Conservation (phyloP, 768 basidiomycete genomes). For the Boletus pseudo-olivaceus region DNA sequence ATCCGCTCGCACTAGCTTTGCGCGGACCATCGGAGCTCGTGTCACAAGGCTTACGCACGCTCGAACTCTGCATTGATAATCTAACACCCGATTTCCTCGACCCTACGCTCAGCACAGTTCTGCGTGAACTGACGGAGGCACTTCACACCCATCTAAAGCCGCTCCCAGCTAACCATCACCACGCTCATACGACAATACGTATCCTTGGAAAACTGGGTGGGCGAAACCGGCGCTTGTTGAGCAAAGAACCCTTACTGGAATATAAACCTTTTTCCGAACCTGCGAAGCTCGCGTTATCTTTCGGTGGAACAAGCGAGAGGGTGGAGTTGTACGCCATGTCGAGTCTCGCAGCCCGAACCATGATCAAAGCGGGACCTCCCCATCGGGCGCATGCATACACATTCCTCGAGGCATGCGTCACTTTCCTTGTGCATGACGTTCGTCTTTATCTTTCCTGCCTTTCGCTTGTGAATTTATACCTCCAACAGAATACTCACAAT, state of each 20-base stretch:
- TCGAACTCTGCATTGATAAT: constrained; percentile 99
- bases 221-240: constrained; percentile 81
- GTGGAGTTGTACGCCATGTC: constrained; percentile 68
- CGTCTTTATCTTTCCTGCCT: neutral
- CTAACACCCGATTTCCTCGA: constrained; percentile 97
- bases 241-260: constrained; percentile 71
- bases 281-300: constrained; percentile 68
- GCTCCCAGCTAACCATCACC: constrained; percentile 80
- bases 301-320: constrained; percentile 59
- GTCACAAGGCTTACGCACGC: constrained; percentile 90
- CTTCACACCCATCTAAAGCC: constrained; percentile 90
- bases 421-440: constrained; percentile 77
- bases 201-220: constrained; percentile 97
- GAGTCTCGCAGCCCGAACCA: constrained; percentile 57
- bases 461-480: constrained; percentile 6
- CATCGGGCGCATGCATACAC: constrained; percentile 56
- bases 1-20: constrained; percentile 88
- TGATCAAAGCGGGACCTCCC: constrained; percentile 46
- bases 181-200: constrained; percentile 91
- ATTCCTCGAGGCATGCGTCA: constrained; percentile 67
- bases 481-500: constrained; percentile 58
- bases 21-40: constrained; percentile 86
- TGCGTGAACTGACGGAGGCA: constrained; percentile 92
- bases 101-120: constrained; percentile 88
- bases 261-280: constrained; percentile 70